Evolutionary conservation across 306 rosid species (phyloP), one percentile per base, ranked within the genome.

Genomic region (Cucurbita maxima): DNA sequence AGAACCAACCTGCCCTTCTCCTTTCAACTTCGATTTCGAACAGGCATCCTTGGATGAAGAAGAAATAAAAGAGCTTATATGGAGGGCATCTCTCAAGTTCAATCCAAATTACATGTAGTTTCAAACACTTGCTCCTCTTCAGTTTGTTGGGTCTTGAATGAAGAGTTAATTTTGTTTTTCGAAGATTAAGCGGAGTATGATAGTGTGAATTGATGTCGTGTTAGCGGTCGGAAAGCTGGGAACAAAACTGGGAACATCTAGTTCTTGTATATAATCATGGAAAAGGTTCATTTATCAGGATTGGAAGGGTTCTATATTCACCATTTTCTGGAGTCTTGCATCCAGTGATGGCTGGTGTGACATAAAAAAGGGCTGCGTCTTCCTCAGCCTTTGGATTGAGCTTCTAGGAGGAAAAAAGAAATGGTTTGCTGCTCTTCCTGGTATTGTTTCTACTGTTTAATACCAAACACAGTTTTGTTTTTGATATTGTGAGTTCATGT

Each of bases 41-140:
- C 95, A 84, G 84, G 51, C 90, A 70, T 80, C 81, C 66, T 79
- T 94, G 80, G 76, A 82, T 52, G 98, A 94, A 84, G 98, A 90
- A 68, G 98, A 94, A 73, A 89, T 94, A 81, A 94, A 86, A 87
- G 95, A 90, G 71, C 96, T 94, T 73, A 83, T 90, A 83, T 94
- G 98, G 98, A 81, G 67, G 67, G 98, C 90, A 80, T 84, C 95
- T 74, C 80, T 87, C 44, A 78, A 72, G 48, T 88, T 83, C 76
- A 82, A 77, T 59, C 83, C 86, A 12, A 83, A 84, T 25, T 45
- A 55, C 36, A 34, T 72, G 66, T 82, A 80, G 53, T 83, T 80
- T 52, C 38, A 73, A 67, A 54, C 72, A 40, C 37, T 57, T 4
- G 38, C 30, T 2, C 57, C 73, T 2, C 62, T 71, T 63, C 51